A percentile compares a stretch with the other conserved stretches of the same genome.
These are phyloP conservation scores for Zizania latifolia DNA, from an alignment of 176 grass and related monocot species.

Conservation along the genomic window DNA sequence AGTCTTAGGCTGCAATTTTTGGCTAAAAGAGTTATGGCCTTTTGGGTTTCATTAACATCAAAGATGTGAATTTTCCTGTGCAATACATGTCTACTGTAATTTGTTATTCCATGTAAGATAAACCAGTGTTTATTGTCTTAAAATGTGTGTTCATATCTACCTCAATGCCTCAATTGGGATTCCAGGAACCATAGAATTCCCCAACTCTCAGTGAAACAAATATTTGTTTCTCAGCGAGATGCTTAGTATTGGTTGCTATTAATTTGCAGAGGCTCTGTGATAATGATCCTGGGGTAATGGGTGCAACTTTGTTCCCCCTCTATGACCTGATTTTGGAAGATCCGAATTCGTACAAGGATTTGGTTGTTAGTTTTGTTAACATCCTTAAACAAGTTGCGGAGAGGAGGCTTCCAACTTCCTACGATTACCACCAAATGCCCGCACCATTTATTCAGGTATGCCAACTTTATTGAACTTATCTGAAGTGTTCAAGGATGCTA, in stretches of 20 bases:
- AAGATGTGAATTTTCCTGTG: background rate
- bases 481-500: slow-evolving; percentile 1
- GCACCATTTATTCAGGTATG: slow-evolving; percentile 96
- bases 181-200: background rate
- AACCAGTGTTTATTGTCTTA: background rate
- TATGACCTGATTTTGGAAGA: slow-evolving; percentile 91
- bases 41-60: background rate
- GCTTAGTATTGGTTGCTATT: slow-evolving; percentile 14
- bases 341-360: slow-evolving; percentile 85
- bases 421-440: slow-evolving; percentile 99
- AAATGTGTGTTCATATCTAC: background rate
- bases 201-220: background rate
- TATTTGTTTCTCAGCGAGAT: background rate
- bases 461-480: background rate
- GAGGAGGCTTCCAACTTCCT: slow-evolving; percentile 90
- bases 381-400: slow-evolving; percentile 99
- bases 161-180: background rate
- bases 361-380: slow-evolving; percentile 91
- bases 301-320: slow-evolving; percentile 81
- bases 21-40: background rate
- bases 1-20: background rate
- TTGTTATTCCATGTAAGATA: background rate
- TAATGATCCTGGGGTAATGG: slow-evolving; percentile 97
- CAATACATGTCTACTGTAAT: background rate
- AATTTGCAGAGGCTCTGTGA: slow-evolving; percentile 78